Percentiles rank a stretch among this genome's conserved stretches.
Conservation (phyloP, 805 yeast genomes). For the Yarrowia deformans region DNA sequence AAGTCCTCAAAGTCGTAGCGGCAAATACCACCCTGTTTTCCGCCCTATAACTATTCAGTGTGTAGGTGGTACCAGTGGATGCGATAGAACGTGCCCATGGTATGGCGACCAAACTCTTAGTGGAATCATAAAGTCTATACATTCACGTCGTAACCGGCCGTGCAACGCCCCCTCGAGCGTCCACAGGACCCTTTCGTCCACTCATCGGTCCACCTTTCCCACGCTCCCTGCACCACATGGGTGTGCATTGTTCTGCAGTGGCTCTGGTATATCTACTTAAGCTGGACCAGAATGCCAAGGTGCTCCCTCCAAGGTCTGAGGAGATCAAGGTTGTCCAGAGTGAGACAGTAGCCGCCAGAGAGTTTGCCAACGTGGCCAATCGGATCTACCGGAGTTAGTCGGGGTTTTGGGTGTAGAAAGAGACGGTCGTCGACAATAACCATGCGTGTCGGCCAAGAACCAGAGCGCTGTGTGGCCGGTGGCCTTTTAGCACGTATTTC, state of each 20-base stretch:
- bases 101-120: not conserved
- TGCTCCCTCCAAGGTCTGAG: slow-evolving; percentile 2
- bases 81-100: no score
- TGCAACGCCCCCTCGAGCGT: not conserved
- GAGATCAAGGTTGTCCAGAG: slow-evolving; percentile 15
- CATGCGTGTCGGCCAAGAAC: not conserved
- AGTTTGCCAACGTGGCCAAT: slow-evolving; percentile 23
- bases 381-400: slow-evolving; percentile 22
- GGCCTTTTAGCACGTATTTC: not conserved
- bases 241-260: not conserved
- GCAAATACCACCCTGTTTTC: not conserved
- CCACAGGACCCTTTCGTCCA: not conserved
- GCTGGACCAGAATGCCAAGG: no score
- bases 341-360: slow-evolving; percentile 4
- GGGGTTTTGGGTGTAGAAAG: not conserved
- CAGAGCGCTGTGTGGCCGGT: not conserved
- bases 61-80: no score
- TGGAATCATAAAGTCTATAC: slow-evolving; percentile 1
- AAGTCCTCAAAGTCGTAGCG: not conserved
- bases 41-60: no score
- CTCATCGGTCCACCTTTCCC: not conserved
- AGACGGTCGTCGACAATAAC: not conserved
- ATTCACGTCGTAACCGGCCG: not conserved
- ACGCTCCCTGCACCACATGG: not conserved
- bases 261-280: no score